Conservation (phyloP, 805 yeast species). For the Teunomyces kruisii region DNA sequence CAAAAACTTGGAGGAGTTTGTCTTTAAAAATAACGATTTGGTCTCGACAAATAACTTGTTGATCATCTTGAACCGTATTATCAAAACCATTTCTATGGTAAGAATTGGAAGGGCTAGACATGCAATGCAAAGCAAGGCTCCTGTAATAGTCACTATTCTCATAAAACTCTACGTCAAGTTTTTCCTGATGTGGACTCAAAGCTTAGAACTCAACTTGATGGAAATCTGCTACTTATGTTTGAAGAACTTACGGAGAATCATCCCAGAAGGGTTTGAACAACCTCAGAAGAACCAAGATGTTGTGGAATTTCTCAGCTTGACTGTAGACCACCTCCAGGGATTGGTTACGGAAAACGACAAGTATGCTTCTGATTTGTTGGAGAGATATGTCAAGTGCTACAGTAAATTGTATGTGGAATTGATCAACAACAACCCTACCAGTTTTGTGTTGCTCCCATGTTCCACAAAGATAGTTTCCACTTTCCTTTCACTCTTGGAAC, state of each 20-base stretch:
- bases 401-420: constrained; percentile 70
- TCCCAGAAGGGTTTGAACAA: constrained; percentile 73
- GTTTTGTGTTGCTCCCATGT: constrained; percentile 67
- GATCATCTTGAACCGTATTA: constrained; percentile 69
- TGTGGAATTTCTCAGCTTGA: constrained; percentile 56
- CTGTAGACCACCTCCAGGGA: constrained; percentile 59
- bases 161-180: constrained; percentile 57
- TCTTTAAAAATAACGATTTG: constrained; percentile 41
- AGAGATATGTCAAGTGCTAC: constrained; percentile 69
- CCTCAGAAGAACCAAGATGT: constrained; percentile 62
- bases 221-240: constrained; percentile 77
- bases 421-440: constrained; percentile 60
- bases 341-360: constrained; percentile 56
- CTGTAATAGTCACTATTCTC: constrained; percentile 58
- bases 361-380: constrained; percentile 50
- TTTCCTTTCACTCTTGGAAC: constrained; percentile 58
- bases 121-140: constrained; percentile 72
- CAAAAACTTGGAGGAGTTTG: constrained; percentile 42
- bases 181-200: constrained; percentile 62
- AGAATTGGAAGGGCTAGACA: constrained; percentile 81
- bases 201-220: constrained; percentile 53
- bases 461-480: constrained; percentile 61
- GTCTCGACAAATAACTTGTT: constrained; percentile 62
- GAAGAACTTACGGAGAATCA: constrained; percentile 69
- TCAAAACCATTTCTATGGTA: constrained; percentile 72